A percentile compares a stretch with the other conserved stretches of the same genome.
Evolutionary conservation across 208 protist species (phyloP).

Genomic region (Crithidia bombi): DNA sequence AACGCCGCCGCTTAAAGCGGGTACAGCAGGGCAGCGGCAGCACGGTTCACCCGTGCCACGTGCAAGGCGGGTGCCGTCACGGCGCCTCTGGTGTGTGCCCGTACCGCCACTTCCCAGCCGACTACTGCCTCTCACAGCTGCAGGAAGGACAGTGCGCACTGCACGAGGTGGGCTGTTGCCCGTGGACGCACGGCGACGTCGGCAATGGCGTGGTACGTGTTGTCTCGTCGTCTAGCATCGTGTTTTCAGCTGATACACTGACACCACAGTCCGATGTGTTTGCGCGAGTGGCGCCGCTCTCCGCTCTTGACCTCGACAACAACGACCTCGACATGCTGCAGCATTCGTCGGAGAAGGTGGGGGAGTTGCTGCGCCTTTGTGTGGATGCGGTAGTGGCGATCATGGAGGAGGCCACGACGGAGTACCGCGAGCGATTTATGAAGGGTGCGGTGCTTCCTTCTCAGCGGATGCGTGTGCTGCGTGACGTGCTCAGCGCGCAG

Average conservation of each 20-base stretch:
- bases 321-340: not conserved
- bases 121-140: conserved; percentile 45
- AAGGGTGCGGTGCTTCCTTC: not conserved
- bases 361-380: conserved; percentile 26
- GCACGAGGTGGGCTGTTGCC: conserved; percentile 44
- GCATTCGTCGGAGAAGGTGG: conserved; percentile 21
- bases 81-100: conserved; percentile 20
- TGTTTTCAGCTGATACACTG: not conserved
- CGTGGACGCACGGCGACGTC: conserved; percentile 50
- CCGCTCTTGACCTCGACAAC: not conserved
- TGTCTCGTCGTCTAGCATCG: not conserved
- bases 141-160: conserved; percentile 42
- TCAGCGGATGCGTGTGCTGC: not conserved
- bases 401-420: conserved; percentile 1
- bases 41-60: conserved; percentile 46
- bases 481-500: not conserved
- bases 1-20: conserved; percentile 26
- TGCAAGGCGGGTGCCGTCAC: conserved; percentile 52
- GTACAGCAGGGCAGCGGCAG: conserved; percentile 16
- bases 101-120: conserved; percentile 39
- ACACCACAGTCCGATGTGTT: not conserved
- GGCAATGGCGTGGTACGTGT: not conserved
- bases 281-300: not conserved
- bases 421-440: not conserved
- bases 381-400: conserved; percentile 23